A percentile compares a stretch with the other conserved stretches of the same genome.
These are phyloP conservation scores for Blastomyces gilchristii DNA, from an alignment of 2,329 filamentous ascomycete species.

Conservation along the genomic window DNA sequence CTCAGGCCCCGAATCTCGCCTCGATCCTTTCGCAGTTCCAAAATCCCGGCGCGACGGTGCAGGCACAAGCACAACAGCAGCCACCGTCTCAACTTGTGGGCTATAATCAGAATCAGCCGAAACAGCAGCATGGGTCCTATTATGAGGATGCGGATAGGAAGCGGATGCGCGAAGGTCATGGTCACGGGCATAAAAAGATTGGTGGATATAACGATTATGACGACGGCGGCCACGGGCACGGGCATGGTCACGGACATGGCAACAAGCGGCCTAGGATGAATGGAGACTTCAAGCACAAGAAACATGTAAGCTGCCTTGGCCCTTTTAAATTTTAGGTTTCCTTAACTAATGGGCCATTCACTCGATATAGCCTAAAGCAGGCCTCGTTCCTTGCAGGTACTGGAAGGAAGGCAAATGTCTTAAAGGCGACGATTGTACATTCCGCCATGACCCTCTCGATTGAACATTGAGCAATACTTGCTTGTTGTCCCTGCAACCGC, in stretches of 20 bases:
- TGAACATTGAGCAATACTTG: slow-evolving; percentile 3
- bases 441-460: slow-evolving; percentile 33
- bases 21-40: slow-evolving; percentile 18
- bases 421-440: slow-evolving; percentile 45
- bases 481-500: neutral
- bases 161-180: slow-evolving; percentile 28
- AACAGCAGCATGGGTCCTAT: slow-evolving; percentile 15
- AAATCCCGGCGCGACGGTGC: slow-evolving; percentile 26
- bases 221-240: slow-evolving; percentile 20
- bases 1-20: slow-evolving; percentile 14
- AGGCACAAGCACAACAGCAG: slow-evolving; percentile 15
- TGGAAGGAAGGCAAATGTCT: slow-evolving; percentile 45
- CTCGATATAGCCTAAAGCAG: slow-evolving; percentile 31
- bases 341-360: neutral
- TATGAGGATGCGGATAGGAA: slow-evolving; percentile 32
- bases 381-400: slow-evolving; percentile 42
- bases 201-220: slow-evolving; percentile 25
- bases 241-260: slow-evolving; percentile 20
- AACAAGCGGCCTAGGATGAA: slow-evolving; percentile 29
- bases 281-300: slow-evolving; percentile 25
- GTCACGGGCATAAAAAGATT: slow-evolving; percentile 3
- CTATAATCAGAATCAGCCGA: slow-evolving; percentile 10
- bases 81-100: neutral
- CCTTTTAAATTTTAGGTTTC: neutral
- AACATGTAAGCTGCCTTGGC: slow-evolving; percentile 26